These are phyloP conservation scores for Pichia thaimueangensis DNA, from an alignment of 805 yeast genomes.

Conservation along the genomic window DNA sequence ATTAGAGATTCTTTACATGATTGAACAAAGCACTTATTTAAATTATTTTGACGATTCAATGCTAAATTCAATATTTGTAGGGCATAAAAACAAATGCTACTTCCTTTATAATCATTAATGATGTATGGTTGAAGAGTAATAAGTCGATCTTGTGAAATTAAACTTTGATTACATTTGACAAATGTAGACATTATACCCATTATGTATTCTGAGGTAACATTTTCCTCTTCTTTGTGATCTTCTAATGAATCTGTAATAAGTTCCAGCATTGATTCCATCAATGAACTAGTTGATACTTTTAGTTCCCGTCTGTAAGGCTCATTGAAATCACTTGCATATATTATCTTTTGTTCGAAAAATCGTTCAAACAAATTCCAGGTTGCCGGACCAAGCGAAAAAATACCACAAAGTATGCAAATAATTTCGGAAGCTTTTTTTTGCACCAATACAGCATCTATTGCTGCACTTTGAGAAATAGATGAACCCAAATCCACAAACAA, in stretches of 20 bases:
- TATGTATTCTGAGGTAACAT: conserved; percentile 26
- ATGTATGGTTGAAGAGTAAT: conserved; percentile 59
- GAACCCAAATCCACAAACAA: conserved; percentile 28
- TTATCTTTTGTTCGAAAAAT: conserved; percentile 40
- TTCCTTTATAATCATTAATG: conserved; percentile 39
- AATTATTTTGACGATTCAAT: conserved; percentile 36
- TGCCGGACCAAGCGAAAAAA: conserved; percentile 33
- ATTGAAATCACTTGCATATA: conserved; percentile 27
- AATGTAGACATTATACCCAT: conserved; percentile 51
- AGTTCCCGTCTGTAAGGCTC: conserved; percentile 14
- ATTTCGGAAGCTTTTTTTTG: conserved; percentile 3
- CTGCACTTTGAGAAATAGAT: neutral
- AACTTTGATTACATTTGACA: conserved; percentile 43
- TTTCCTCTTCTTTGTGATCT: conserved; percentile 24
- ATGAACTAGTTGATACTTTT: conserved; percentile 19
- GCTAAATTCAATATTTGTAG: conserved; percentile 49
- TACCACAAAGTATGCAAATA: conserved; percentile 28
- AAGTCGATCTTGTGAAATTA: conserved; percentile 63
- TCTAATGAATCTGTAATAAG: conserved; percentile 27
- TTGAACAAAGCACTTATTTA: conserved; percentile 45
- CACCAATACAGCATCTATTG: neutral
- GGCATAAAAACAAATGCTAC: conserved; percentile 40
- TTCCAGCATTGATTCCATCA: conserved; percentile 34
- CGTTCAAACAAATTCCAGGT: conserved; percentile 40
- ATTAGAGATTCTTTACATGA: conserved; percentile 49